Evolutionary conservation across 805 yeast genomes (phyloP), one percentile per base, ranked within the genome.

Genomic region (Scheffersomyces coipomensis): DNA sequence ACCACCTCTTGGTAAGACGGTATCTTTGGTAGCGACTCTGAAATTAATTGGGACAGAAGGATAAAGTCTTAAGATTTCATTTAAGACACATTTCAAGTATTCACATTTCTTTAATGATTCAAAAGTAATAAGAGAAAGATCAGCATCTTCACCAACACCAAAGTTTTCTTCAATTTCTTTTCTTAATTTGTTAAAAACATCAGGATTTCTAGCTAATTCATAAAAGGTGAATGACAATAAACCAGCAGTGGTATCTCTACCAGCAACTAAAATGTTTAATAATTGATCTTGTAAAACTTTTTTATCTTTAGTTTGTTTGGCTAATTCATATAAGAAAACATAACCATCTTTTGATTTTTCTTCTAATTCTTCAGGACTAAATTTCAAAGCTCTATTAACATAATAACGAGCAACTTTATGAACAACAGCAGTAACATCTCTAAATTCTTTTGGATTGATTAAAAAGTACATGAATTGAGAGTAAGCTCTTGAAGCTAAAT

Each of bases 201-300:
- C 47, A 4, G 66, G 67, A 38, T 62, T 55, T 38, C 60, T 51
- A 13, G 68, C 53, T 39, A 66, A 51, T 47, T 63, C 69, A 40
- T 50, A 64, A 29, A 59, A 48, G 5, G 57, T 45, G 26, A 58
- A 56, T 3, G 65, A 53, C 29, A 65, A 52, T 15, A 63, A 52
- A 19, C 67, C 60, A 15, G 69, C 70, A 24, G 71, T 65, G 9
- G 71, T 65, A 42, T 62, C 64, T 50, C 71, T 53, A 22, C 69
- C 71, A 17, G 71, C 71, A 33, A 67, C 50, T 59, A 67, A 57
- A 34, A 67, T 67, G 45, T 67, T 67, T 49, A 67, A 61, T 45
- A 64, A 56, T 46, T 67, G 73, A 47, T 67, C 73, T 43, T 58
- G 60, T 38, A 67, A 61, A 3, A 62, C 58, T 45, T 56, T 51